phyloP scores from a whole-genome alignment of 768 basidiomycete species.

The Lepiota brunneoincarnata region DNA sequence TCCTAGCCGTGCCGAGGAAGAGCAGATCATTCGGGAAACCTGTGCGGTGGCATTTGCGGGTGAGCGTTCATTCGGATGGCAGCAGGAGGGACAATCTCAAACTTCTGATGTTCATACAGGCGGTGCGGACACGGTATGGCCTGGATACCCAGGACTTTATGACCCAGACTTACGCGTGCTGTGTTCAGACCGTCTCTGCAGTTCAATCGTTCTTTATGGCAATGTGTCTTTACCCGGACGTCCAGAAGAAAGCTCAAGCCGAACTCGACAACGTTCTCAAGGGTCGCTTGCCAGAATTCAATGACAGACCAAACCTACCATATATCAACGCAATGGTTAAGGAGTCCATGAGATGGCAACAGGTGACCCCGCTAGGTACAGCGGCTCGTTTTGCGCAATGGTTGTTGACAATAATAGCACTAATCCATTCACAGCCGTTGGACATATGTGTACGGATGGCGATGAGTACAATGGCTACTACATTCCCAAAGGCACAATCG shows the following conservation, averaged over 20 bases:
- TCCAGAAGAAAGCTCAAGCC: slow-evolving; percentile 28
- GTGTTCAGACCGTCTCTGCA: slow-evolving; percentile 13
- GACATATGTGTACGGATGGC: neutral
- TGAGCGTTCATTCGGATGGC: too few relatives aligned
- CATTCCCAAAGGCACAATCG: neutral
- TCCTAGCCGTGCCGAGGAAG: too few relatives aligned
- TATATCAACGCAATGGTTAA: slow-evolving; percentile 24
- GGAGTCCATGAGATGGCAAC: slow-evolving; percentile 26
- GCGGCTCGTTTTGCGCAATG: neutral
- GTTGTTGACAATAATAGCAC: too few relatives aligned
- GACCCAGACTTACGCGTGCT: neutral
- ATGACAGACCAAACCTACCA: slow-evolving; percentile 19
- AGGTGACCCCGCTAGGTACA: slow-evolving; percentile 13
- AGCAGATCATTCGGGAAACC: too few relatives aligned
- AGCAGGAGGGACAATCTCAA: too few relatives aligned
- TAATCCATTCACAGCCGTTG: neutral
- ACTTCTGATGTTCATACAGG: too few relatives aligned
- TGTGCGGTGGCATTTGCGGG: too few relatives aligned
- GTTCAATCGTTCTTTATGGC: slow-evolving; percentile 16
- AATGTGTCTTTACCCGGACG: slow-evolving; percentile 17
- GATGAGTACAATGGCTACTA: slow-evolving; percentile 2
- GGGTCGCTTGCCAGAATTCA: slow-evolving; percentile 24
- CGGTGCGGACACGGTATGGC: too few relatives aligned
- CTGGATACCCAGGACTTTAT: too few relatives aligned
- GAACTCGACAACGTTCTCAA: slow-evolving; percentile 35